Conservation (phyloP, 2,329 filamentous ascomycete genomes). For the Aulographum hederae region DNA sequence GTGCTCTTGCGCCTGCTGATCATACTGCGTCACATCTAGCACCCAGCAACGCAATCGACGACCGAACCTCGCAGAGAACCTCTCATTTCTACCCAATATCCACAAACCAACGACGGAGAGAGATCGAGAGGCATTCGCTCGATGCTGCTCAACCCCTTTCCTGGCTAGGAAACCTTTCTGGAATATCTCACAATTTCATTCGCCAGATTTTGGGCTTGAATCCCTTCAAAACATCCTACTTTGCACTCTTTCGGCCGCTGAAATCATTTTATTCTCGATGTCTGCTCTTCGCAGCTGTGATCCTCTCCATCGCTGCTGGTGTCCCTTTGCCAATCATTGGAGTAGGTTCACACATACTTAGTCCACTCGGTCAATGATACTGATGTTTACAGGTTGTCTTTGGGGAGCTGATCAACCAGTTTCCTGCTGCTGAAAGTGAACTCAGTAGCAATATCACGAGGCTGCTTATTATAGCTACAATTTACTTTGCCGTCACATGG, state of each 20-base stretch:
- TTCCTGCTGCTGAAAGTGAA: slow-evolving; percentile 27
- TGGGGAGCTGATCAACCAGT: slow-evolving; percentile 29
- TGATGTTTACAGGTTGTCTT: too few relatives aligned
- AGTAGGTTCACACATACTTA: too few relatives aligned
- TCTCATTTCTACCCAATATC: too few relatives aligned
- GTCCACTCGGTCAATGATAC: too few relatives aligned
- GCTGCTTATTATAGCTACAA: slow-evolving; percentile 25
- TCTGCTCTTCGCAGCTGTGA: slow-evolving; percentile 6
- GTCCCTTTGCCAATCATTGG: slow-evolving; percentile 23
- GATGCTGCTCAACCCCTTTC: slow-evolving; percentile 15
- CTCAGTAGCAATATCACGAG: slow-evolving; percentile 21
- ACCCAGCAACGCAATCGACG: too few relatives aligned
- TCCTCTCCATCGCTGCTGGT: slow-evolving; percentile 17
- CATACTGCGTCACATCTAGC: too few relatives aligned
- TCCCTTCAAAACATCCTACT: slow-evolving; percentile 29
- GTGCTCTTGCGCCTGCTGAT: too few relatives aligned
- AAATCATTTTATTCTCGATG: slow-evolving; percentile 8
- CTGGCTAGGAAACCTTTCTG: slow-evolving; percentile 13
- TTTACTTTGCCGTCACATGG: slow-evolving; percentile 31
- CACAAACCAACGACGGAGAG: too few relatives aligned
- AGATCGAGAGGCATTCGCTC: too few relatives aligned
- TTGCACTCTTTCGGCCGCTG: slow-evolving; percentile 27
- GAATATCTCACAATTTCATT: slow-evolving; percentile 15
- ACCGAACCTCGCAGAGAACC: too few relatives aligned
- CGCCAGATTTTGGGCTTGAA: slow-evolving; percentile 22